Base-by-base conservation (phyloP, 495 filamentous ascomycete genomes). In the Ramalina intermedia region DNA sequence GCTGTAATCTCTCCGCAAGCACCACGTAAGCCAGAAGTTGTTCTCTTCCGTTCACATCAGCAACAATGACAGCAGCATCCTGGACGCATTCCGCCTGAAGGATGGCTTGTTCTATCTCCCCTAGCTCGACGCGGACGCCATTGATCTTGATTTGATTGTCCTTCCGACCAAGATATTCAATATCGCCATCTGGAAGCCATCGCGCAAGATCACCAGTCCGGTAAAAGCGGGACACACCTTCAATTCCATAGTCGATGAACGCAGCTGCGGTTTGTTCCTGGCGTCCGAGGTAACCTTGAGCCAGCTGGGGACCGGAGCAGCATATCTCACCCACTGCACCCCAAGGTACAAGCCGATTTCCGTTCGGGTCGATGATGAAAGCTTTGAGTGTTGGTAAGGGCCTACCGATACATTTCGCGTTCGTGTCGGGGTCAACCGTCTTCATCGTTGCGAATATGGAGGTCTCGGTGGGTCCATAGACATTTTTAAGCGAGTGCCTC, bases 131-230 rank as follows among this genome's bases (percentile, higher is more conserved):
- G 8, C 71, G 57, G 37, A 68, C 66, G 9, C 69, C 69, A 23
- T 63, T 55, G 17, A 74, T 58, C 53, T 75, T 76, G 47, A 74
- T 55, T 48, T 74, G 71, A 41, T 58, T 56, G 46, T 73, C 69
- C 33, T 61, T 62, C 37, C 72, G 59, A 23, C 69, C 67, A 24
- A 70, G 12, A 47, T 65, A 66, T 47, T 58, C 59, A 38, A 63
- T 50, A 9, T 55, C 61, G 1, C 70, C 70, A 37, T 65, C 55
- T 18, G 47, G 43, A 39, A 64, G 51, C 51, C 39, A 59, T 3
- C 53, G 45, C 2, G 48, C 68, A 17, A 69, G 47, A 47, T 71
- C 68, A 1, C 68, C 69, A 35, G 49, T 71, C 33, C 58, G 53
- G 44, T 71, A 72, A 7, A 72, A 50, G 0, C 61, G 55, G n/a